phyloP scores from a whole-genome alignment of 164 flowering plant genomes.

The Liriodendron chinense region DNA sequence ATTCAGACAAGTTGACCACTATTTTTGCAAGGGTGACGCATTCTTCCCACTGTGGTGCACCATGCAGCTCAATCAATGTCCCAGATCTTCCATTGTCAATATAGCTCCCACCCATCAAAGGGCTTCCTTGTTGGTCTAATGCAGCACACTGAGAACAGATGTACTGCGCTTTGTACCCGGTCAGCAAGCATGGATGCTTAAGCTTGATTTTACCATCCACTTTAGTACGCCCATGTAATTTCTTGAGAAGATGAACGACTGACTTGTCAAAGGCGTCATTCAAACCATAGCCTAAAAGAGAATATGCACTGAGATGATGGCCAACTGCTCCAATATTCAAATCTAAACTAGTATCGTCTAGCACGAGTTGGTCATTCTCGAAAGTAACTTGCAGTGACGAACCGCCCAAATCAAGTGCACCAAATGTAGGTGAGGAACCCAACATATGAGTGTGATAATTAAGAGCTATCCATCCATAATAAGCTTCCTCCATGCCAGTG shows the following conservation, averaged over 20 bases:
- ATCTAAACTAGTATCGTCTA: slow-evolving; percentile 60
- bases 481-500: slow-evolving; percentile 92
- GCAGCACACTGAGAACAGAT: slow-evolving; percentile 65
- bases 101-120: slow-evolving; percentile 34
- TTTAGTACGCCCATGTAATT: slow-evolving; percentile 24
- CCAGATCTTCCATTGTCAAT: slow-evolving; percentile 47
- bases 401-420: slow-evolving; percentile 97
- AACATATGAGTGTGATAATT: slow-evolving; percentile 64
- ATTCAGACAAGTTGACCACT: slow-evolving; percentile 78
- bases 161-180: slow-evolving; percentile 75
- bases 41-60: slow-evolving; percentile 82
- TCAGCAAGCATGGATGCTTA: slow-evolving; percentile 82
- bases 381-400: slow-evolving; percentile 96
- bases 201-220: slow-evolving; percentile 53
- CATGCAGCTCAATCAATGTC: slow-evolving; percentile 48
- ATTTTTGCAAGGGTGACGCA: slow-evolving; percentile 63
- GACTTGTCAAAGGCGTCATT: slow-evolving; percentile 97
- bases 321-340: slow-evolving; percentile 69
- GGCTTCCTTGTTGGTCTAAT: slow-evolving; percentile 44
- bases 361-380: slow-evolving; percentile 49
- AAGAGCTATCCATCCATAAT: slow-evolving; percentile 95
- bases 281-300: slow-evolving; percentile 88
- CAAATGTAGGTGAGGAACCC: slow-evolving; percentile 74
- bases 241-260: slow-evolving; percentile 65
- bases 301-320: slow-evolving; percentile 91